These are phyloP conservation scores for Stachybotrys echinatus DNA, from an alignment of 2,329 filamentous ascomycete genomes.

Conservation along the genomic window DNA sequence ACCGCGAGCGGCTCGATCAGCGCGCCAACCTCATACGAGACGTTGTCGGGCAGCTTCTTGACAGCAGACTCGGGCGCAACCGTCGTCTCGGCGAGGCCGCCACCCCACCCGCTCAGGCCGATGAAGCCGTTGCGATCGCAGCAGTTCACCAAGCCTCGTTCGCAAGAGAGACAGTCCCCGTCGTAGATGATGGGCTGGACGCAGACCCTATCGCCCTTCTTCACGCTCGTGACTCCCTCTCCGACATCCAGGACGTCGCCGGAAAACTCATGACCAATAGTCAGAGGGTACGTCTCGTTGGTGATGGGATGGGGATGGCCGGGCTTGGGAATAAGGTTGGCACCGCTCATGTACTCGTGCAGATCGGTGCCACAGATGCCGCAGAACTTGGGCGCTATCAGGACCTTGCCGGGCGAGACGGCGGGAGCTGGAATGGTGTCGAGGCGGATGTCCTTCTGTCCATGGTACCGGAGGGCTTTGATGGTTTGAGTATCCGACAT, in stretches of 20 bases:
- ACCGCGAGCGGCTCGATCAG: conserved; percentile 48
- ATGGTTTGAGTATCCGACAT: conserved; percentile 23
- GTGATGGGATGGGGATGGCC: conserved; percentile 50
- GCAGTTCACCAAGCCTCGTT: conserved; percentile 47
- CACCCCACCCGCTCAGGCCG: conserved; percentile 37
- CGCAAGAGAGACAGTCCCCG: conserved; percentile 49
- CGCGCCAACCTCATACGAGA: conserved; percentile 45
- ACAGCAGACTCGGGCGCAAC: conserved; percentile 44
- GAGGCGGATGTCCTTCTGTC: conserved; percentile 48
- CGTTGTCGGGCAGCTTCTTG: conserved; percentile 43
- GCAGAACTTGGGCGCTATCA: conserved; percentile 29
- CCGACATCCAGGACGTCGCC: conserved; percentile 57
- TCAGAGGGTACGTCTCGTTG: conserved; percentile 50
- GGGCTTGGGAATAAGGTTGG: conserved; percentile 34
- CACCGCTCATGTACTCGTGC: conserved; percentile 24
- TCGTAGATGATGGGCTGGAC: conserved; percentile 58
- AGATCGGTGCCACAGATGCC: conserved; percentile 43
- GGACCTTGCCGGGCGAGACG: conserved; percentile 45
- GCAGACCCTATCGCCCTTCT: conserved; percentile 51
- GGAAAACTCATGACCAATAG: conserved; percentile 61
- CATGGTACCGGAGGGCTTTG: conserved; percentile 50
- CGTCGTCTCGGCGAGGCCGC: conserved; percentile 50
- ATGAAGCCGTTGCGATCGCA: conserved; percentile 41
- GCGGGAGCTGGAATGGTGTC: conserved; percentile 42
- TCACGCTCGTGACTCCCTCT: conserved; percentile 36